Conservation (phyloP, 257 asterid species). For the Penstemon davidsonii region DNA sequence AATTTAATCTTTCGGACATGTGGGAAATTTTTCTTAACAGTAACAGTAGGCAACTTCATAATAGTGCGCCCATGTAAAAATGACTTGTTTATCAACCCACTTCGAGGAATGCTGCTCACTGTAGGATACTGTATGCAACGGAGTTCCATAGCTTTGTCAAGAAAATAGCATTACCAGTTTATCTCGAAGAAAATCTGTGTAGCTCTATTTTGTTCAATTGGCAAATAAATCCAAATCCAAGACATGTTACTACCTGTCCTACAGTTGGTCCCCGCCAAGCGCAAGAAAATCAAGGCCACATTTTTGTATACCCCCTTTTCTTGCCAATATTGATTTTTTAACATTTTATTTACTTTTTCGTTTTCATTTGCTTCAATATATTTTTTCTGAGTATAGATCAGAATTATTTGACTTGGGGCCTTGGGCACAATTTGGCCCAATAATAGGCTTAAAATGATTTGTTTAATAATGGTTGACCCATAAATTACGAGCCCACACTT, state of each 20-base stretch:
- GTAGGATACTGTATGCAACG: conserved; percentile 52
- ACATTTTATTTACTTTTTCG: no score
- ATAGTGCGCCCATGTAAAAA: conserved; percentile 44
- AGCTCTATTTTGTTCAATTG: conserved; percentile 8
- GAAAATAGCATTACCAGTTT: not conserved
- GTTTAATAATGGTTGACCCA: no score
- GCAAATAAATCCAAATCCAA: conserved; percentile 29
- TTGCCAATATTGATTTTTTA: no score
- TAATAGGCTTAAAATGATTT: no score
- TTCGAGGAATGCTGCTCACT: conserved; percentile 48
- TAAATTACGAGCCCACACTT: no score
- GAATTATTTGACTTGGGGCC: no score
- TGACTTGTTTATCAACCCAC: conserved; percentile 45
- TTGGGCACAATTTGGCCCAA: no score
- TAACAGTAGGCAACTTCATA: conserved; percentile 27
- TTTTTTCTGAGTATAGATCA: no score
- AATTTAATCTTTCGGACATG: conserved; percentile 34
- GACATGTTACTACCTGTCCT: conserved; percentile 26
- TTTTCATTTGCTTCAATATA: no score
- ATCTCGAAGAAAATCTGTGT: not conserved
- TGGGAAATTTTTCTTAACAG: conserved; percentile 32
- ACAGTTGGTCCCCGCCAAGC: conserved; percentile 37
- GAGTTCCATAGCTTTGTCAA: conserved; percentile 42
- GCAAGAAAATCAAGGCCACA: conserved; percentile 41
- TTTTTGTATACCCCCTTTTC: not conserved